A percentile compares a stretch with the other conserved stretches of the same genome.
These are phyloP conservation scores for Starmerella vitae DNA, from an alignment of 805 yeast genomes.

Conservation along the genomic window DNA sequence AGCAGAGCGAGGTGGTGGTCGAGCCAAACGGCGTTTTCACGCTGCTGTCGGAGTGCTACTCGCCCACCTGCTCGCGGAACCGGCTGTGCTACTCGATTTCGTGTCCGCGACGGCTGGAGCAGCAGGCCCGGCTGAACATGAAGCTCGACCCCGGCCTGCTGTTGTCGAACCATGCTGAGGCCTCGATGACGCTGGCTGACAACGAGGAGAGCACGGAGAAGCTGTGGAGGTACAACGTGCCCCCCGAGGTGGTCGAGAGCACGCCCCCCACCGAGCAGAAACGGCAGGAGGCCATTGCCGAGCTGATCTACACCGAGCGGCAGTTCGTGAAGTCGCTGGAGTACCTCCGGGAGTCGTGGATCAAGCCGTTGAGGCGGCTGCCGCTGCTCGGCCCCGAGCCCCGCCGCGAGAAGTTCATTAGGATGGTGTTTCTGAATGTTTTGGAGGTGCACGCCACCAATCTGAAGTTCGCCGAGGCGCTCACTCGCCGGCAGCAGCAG, in stretches of 20 bases:
- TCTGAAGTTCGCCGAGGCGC: conserved; percentile 72
- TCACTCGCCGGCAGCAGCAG: conserved; percentile 73
- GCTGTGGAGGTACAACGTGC: conserved; percentile 87
- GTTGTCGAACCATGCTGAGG: conserved; percentile 47
- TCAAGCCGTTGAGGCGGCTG: conserved; percentile 75
- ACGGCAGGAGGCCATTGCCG: conserved; percentile 91
- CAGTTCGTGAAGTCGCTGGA: conserved; percentile 92
- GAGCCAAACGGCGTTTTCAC: conserved; percentile 84
- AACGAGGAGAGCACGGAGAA: conserved; percentile 54
- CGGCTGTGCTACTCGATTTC: conserved; percentile 85
- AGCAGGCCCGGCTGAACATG: conserved; percentile 82
- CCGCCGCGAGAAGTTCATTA: conserved; percentile 79
- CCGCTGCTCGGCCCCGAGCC: conserved; percentile 77
- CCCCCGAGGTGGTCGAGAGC: conserved; percentile 60
- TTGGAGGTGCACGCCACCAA: conserved; percentile 77
- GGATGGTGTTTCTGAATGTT: conserved; percentile 84
- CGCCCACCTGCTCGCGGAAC: conserved; percentile 90
- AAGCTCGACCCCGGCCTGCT: conserved; percentile 76
- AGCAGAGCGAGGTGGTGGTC: conserved; percentile 13
- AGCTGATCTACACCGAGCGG: conserved; percentile 83
- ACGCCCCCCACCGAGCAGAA: conserved; percentile 75
- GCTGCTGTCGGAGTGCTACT: conserved; percentile 82
- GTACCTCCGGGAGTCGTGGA: conserved; percentile 84
- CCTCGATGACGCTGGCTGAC: conserved; percentile 29
- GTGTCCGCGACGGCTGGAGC: conserved; percentile 90